Conservation (phyloP, 2,329 filamentous ascomycete species). For the Fusarium siculi region DNA sequence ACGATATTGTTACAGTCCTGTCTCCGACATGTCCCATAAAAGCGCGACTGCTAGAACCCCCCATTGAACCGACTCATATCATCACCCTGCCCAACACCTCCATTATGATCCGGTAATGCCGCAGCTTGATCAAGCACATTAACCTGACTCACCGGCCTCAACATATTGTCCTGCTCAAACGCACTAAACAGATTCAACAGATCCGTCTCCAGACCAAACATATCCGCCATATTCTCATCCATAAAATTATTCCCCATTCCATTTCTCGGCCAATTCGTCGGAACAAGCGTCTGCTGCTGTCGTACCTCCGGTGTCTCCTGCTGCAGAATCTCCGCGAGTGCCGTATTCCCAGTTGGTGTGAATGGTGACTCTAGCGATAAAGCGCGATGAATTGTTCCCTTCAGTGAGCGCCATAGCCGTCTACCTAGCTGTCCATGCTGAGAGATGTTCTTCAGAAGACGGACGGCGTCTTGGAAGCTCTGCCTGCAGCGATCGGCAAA, state of each 20-base stretch:
- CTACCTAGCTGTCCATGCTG: not conserved
- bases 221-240: not conserved
- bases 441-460: not conserved
- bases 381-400: slow-evolving; percentile 2
- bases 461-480: not conserved
- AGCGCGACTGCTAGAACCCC: not conserved
- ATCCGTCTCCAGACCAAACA: slow-evolving; percentile 13
- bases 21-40: not conserved
- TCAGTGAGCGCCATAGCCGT: slow-evolving; percentile 4
- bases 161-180: slow-evolving; percentile 9
- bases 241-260: not conserved
- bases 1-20: not conserved
- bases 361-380: not conserved
- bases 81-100: not conserved
- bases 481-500: slow-evolving; percentile 6
- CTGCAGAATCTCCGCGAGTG: not conserved
- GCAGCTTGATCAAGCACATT: not conserved
- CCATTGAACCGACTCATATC: not conserved
- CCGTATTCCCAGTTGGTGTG: accelerated
- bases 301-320: not conserved
- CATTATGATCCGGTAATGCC: not conserved
- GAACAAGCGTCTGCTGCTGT: not conserved
- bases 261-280: not conserved
- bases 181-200: slow-evolving; percentile 11
- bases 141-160: not conserved